A percentile compares a stretch with the other conserved stretches of the same genome.
Evolutionary conservation across 1,284 basidiomycete genomes (phyloP).

Genomic region (Irpex lacteus): DNA sequence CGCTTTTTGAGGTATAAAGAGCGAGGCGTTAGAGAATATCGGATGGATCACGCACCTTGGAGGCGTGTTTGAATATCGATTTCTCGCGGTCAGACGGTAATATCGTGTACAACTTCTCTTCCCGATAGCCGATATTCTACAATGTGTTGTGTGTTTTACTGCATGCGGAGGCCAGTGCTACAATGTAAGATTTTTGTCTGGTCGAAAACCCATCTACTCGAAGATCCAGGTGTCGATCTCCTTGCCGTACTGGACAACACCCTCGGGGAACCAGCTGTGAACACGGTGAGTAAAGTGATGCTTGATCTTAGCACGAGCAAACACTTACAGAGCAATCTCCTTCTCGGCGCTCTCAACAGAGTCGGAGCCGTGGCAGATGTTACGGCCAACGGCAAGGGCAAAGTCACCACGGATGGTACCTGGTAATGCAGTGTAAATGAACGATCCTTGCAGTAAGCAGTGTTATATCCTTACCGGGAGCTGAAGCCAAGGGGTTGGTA

Average conservation of each 20-base stretch:
- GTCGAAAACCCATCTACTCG: constrained; percentile 54
- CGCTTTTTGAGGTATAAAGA: background rate
- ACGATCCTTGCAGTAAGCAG: constrained; percentile 7
- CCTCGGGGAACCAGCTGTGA: constrained; percentile 82
- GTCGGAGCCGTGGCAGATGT: constrained; percentile 95
- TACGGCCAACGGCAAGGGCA: constrained; percentile 89
- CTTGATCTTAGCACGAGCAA: background rate
- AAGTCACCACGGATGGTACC: constrained; percentile 93
- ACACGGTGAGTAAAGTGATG: constrained; percentile 14
- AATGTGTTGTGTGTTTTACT: constrained; percentile 10
- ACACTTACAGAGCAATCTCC: constrained; percentile 83
- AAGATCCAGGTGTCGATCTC: constrained; percentile 76
- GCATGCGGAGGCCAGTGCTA: constrained; percentile 16
- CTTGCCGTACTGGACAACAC: constrained; percentile 73
- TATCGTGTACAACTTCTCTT: constrained; percentile 6
- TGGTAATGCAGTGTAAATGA: constrained; percentile 25
- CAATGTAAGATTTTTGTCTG: constrained; percentile 10
- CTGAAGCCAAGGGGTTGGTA: constrained; percentile 93
- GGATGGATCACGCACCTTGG: constrained; percentile 13
- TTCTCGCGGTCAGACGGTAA: constrained; percentile 17
- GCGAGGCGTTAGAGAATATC: background rate
- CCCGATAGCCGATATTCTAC: constrained; percentile 14
- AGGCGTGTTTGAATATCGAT: constrained; percentile 9
- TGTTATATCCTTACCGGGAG: constrained; percentile 55
- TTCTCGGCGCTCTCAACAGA: constrained; percentile 88